A percentile compares a stretch with the other conserved stretches of the same genome.
Conservation (phyloP, 805 yeast genomes). For the Ogataea nitratoaversa region DNA sequence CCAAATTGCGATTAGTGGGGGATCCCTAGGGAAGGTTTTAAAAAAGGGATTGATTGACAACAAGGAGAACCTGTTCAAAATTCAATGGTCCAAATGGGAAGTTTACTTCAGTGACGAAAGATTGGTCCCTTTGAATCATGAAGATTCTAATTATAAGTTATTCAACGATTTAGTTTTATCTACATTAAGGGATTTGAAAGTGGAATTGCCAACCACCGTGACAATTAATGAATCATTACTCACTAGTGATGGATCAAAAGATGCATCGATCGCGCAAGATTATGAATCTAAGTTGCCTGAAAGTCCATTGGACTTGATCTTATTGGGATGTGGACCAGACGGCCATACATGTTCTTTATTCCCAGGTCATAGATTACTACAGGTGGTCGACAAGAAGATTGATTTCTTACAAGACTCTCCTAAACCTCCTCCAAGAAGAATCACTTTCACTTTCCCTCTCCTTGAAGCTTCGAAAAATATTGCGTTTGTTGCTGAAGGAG, state of each 20-base stretch:
- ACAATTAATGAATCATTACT: slow-evolving; percentile 64
- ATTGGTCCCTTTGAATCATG: slow-evolving; percentile 74
- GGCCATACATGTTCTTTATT: slow-evolving; percentile 93
- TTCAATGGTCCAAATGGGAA: slow-evolving; percentile 72
- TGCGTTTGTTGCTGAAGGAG: slow-evolving; percentile 88
- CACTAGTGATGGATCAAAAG: slow-evolving; percentile 47
- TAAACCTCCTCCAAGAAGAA: slow-evolving; percentile 90
- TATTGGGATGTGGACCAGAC: slow-evolving; percentile 92
- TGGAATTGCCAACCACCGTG: slow-evolving; percentile 52
- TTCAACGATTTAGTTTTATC: slow-evolving; percentile 62
- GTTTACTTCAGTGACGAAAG: slow-evolving; percentile 90
- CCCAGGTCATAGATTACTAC: slow-evolving; percentile 72
- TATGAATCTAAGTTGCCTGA: slow-evolving; percentile 58
- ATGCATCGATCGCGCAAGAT: slow-evolving; percentile 54
- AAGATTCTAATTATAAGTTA: slow-evolving; percentile 81
- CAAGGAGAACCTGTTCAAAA: slow-evolving; percentile 35
- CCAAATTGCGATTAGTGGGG: slow-evolving; percentile 84
- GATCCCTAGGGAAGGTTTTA: slow-evolving; percentile 76
- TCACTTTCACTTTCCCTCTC: slow-evolving; percentile 81
- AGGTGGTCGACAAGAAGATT: slow-evolving; percentile 49
- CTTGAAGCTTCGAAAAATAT: slow-evolving; percentile 50
- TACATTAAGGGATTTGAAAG: slow-evolving; percentile 38
- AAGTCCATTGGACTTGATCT: slow-evolving; percentile 53
- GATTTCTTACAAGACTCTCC: slow-evolving; percentile 78
- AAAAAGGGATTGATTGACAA: slow-evolving; percentile 64